Evolutionary conservation across 345 rosid species (phyloP).

Genomic region (Bretschneidera sinensis): DNA sequence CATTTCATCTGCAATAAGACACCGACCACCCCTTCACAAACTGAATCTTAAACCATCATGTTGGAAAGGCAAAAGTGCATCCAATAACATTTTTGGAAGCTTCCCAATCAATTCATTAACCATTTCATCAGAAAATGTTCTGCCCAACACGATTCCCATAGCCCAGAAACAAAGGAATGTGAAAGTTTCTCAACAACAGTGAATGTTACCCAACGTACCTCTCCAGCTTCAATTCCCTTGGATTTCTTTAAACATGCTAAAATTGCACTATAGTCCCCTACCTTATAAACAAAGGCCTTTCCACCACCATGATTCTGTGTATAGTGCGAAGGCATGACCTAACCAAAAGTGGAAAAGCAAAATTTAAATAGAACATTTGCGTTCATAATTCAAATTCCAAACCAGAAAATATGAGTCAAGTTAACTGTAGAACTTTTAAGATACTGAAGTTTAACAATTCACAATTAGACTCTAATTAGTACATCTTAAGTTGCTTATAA

Average conservation of each 20-base stretch:
- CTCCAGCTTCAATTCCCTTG: slow-evolving; percentile 50
- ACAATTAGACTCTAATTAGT: too few relatives aligned
- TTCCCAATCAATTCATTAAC: slow-evolving; percentile 54
- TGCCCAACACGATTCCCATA: slow-evolving; percentile 73
- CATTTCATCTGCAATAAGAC: slow-evolving; percentile 98
- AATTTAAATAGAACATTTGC: neutral
- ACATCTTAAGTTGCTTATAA: too few relatives aligned
- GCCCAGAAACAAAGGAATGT: slow-evolving; percentile 39
- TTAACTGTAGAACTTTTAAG: too few relatives aligned
- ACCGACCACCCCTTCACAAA: slow-evolving; percentile 79
- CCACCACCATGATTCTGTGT: slow-evolving; percentile 74
- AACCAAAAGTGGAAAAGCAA: slow-evolving; percentile 5
- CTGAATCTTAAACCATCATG: slow-evolving; percentile 81
- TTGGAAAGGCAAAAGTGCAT: slow-evolving; percentile 79
- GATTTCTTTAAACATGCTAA: slow-evolving; percentile 53
- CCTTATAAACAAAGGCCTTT: slow-evolving; percentile 73
- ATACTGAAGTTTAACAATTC: too few relatives aligned
- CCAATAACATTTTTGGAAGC: slow-evolving; percentile 57
- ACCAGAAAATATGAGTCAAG: neutral
- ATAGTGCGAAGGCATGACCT: slow-evolving; percentile 71
- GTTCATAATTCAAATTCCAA: neutral
- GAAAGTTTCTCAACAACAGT: slow-evolving; percentile 71
- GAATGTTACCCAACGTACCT: slow-evolving; percentile 72
- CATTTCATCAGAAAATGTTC: slow-evolving; percentile 61
- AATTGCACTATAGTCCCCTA: slow-evolving; percentile 60